Evolutionary conservation across 345 rosid genomes (phyloP).

Genomic region (Physaria fendleri): DNA sequence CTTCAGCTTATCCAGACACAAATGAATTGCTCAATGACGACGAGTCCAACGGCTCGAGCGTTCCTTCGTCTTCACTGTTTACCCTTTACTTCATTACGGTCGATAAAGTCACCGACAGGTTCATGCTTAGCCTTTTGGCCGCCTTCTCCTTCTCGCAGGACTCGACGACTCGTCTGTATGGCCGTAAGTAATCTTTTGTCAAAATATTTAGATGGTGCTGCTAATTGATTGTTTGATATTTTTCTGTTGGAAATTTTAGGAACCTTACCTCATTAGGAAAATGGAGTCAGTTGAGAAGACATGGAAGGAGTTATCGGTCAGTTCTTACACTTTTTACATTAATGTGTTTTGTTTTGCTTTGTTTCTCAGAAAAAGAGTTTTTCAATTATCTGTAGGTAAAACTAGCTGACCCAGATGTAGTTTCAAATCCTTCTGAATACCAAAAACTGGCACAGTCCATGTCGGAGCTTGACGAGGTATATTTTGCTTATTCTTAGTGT

Average conservation of each 20-base stretch:
- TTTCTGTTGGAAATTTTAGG: slow-evolving; percentile 38
- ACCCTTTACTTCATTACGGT: slow-evolving; percentile 9
- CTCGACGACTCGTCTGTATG: slow-evolving; percentile 69
- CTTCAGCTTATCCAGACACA: neutral
- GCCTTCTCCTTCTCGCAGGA: slow-evolving; percentile 26
- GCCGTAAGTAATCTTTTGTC: slow-evolving; percentile 49
- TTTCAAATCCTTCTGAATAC: slow-evolving; percentile 69
- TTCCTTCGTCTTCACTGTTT: slow-evolving; percentile 19
- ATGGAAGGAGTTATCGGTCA: slow-evolving; percentile 88
- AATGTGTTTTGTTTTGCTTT: neutral
- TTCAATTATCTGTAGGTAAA: slow-evolving; percentile 43
- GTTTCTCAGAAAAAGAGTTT: neutral
- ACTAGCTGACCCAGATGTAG: slow-evolving; percentile 89
- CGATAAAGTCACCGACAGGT: slow-evolving; percentile 17
- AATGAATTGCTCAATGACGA: slow-evolving; percentile 39
- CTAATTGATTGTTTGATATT: neutral
- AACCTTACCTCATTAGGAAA: slow-evolving; percentile 67
- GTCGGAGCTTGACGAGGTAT: slow-evolving; percentile 86
- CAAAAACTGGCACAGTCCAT: slow-evolving; percentile 84
- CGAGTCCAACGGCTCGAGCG: slow-evolving; percentile 42
- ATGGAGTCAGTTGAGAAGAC: slow-evolving; percentile 94
- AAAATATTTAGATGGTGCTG: neutral
- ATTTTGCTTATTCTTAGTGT: neutral
- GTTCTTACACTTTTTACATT: neutral
- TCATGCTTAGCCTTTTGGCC: slow-evolving; percentile 22